These are phyloP conservation scores for Spizellomyces sp. DNA, from an alignment of 192 early-diverging fungal species.

Conservation along the genomic window DNA sequence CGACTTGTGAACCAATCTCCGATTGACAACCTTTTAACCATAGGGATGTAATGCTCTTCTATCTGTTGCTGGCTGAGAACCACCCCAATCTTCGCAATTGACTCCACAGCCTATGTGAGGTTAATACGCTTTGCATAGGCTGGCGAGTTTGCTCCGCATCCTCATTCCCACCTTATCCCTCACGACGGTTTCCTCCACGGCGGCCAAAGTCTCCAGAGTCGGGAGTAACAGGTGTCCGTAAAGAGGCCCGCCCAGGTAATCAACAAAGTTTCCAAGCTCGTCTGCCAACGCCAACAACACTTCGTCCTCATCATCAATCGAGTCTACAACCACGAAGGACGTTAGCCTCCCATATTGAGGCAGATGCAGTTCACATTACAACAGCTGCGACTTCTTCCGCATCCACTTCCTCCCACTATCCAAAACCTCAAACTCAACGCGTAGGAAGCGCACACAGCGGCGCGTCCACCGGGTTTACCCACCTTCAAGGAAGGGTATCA, in stretches of 20 bases:
- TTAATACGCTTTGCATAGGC: neutral
- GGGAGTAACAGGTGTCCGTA: constrained; percentile 84
- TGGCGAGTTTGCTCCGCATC: neutral
- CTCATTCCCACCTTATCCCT: constrained; percentile 81
- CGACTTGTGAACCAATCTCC: constrained; percentile 99
- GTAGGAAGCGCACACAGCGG: too few relatives aligned
- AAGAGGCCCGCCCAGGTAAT: constrained; percentile 88
- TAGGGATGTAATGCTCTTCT: constrained; percentile 87
- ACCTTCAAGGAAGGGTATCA: constrained; percentile 98
- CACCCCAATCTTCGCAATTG: constrained; percentile 81
- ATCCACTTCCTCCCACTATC: too few relatives aligned
- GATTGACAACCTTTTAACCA: constrained; percentile 84
- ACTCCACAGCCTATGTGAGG: constrained; percentile 85
- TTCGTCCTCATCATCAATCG: constrained; percentile 99
- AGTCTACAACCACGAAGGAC: constrained; percentile 62
- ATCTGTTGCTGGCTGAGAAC: constrained; percentile 77
- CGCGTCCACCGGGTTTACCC: constrained; percentile 12
- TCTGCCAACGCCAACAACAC: constrained; percentile 91
- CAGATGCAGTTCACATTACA: too few relatives aligned
- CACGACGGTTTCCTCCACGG: constrained; percentile 98
- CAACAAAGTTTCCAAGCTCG: constrained; percentile 89
- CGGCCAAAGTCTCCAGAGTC: constrained; percentile 95
- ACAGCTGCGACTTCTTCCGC: too few relatives aligned
- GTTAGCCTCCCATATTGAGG: neutral
- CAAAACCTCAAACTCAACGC: too few relatives aligned